Conservation (phyloP, 2,329 filamentous ascomycete species). For the Emmonsia crescens region DNA sequence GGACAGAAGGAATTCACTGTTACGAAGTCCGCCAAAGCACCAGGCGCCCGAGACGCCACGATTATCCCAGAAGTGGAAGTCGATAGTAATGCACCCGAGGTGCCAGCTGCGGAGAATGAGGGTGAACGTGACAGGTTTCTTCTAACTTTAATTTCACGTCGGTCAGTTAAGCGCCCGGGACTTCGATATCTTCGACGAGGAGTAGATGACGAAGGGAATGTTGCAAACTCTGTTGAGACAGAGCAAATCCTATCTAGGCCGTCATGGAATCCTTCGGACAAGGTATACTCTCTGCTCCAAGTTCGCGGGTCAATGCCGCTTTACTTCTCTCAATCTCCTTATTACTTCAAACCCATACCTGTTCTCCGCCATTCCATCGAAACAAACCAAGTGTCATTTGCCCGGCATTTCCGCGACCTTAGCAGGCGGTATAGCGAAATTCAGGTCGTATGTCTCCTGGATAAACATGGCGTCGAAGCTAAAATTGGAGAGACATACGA, state of each 20-base stretch:
- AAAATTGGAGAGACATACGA: constrained; percentile 71
- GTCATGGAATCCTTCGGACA: constrained; percentile 51
- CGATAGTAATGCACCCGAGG: constrained; percentile 32
- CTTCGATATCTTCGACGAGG: constrained; percentile 83
- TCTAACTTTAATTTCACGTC: constrained; percentile 82
- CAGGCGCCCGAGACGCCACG: constrained; percentile 10
- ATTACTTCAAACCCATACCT: constrained; percentile 80
- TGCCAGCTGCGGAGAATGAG: constrained; percentile 15
- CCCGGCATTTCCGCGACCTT: constrained; percentile 65
- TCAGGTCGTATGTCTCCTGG: constrained; percentile 73
- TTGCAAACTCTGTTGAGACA: constrained; percentile 86
- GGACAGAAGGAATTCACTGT: constrained; percentile 74
- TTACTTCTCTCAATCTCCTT: constrained; percentile 91
- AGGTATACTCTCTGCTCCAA: constrained; percentile 75
- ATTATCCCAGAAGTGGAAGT: constrained; percentile 15
- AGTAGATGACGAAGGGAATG: constrained; percentile 77
- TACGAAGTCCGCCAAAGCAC: constrained; percentile 33
- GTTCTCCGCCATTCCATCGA: constrained; percentile 69
- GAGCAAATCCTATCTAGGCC: constrained; percentile 78
- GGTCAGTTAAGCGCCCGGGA: constrained; percentile 76
- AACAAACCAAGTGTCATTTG: constrained; percentile 68
- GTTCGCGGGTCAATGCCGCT: constrained; percentile 83
- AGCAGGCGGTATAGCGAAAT: constrained; percentile 60
- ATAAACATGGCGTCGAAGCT: constrained; percentile 74
- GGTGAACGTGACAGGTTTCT: constrained; percentile 46